Percentiles rank a stretch among this genome's conserved stretches.
These are phyloP conservation scores for Hyphopichia homilentoma DNA, from an alignment of 805 yeast genomes.

Conservation along the genomic window DNA sequence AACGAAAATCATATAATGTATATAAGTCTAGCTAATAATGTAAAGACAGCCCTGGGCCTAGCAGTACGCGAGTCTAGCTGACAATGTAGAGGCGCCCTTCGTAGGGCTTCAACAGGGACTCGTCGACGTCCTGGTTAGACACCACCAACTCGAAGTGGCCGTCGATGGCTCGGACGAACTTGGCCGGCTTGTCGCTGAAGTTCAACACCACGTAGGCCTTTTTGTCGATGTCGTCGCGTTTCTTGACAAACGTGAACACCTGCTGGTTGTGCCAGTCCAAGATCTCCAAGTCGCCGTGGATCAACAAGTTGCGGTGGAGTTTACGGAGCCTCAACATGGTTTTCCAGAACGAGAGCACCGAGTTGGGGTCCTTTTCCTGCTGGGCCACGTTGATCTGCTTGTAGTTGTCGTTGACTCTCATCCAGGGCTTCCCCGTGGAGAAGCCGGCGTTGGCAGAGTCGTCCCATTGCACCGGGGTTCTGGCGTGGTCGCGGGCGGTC, in stretches of 20 bases:
- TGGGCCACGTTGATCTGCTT: slow-evolving; percentile 40
- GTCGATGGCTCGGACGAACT: slow-evolving; percentile 6
- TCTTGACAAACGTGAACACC: slow-evolving; percentile 36
- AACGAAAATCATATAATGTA: too few species aligned
- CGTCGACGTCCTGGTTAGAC: slow-evolving; percentile 6
- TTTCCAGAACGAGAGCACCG: slow-evolving; percentile 41
- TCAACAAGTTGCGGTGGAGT: slow-evolving; percentile 31
- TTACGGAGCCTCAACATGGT: slow-evolving; percentile 38
- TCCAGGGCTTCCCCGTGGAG: slow-evolving; percentile 46
- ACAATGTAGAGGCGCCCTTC: slow-evolving; percentile 11
- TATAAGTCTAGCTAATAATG: too few species aligned
- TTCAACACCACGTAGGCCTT: slow-evolving; percentile 20
- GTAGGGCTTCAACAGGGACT: slow-evolving; percentile 8
- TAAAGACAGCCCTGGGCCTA: too few species aligned
- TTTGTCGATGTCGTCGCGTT: background rate
- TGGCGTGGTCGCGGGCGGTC: slow-evolving; percentile 43
- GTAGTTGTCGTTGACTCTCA: slow-evolving; percentile 42
- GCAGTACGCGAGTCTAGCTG: slow-evolving; percentile 7
- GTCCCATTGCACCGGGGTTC: slow-evolving; percentile 52
- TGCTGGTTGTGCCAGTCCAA: slow-evolving; percentile 35
- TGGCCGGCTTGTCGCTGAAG: slow-evolving; percentile 14
- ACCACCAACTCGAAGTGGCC: slow-evolving; percentile 9
- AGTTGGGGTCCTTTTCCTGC: slow-evolving; percentile 39
- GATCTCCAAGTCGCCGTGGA: slow-evolving; percentile 40
- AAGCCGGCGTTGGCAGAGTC: slow-evolving; percentile 39